Evolutionary conservation across 1,139 yeast genomes (phyloP).

Genomic region (Nakaseomyces sp.): DNA sequence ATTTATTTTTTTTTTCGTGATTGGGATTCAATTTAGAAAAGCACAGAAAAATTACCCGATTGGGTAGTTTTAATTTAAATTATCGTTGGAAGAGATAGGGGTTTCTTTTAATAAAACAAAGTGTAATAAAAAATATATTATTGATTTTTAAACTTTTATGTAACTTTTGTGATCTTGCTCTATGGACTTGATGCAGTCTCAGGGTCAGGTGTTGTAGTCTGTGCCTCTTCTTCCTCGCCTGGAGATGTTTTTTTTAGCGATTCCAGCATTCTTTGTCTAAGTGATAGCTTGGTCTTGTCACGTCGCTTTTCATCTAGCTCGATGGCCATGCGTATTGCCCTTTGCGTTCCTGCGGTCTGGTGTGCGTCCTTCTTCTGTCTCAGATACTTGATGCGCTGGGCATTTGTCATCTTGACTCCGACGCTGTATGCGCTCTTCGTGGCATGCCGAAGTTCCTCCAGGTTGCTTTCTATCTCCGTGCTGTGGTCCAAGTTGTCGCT

Average conservation of each 20-base stretch:
- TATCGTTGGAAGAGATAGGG: too few relatives aligned
- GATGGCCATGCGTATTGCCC: constrained; percentile 1
- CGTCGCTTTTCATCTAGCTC: constrained; percentile 1
- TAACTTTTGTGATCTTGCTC: too few relatives aligned
- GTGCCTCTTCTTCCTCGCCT: neutral
- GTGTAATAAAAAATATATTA: too few relatives aligned
- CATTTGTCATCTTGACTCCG: constrained; percentile 1
- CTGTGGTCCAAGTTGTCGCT: constrained; percentile 6
- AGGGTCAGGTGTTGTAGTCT: neutral
- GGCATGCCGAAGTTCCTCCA: neutral
- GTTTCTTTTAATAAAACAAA: too few relatives aligned
- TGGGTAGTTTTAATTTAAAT: too few relatives aligned
- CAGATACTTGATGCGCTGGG: neutral
- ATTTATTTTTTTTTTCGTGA: too few relatives aligned
- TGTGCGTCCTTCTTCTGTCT: constrained; percentile 1
- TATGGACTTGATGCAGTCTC: neutral
- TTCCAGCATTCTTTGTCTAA: constrained; percentile 1
- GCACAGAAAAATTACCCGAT: too few relatives aligned
- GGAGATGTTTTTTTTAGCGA: neutral
- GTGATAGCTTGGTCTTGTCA: neutral
- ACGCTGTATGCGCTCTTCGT: neutral
- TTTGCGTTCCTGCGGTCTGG: neutral
- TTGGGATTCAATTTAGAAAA: too few relatives aligned
- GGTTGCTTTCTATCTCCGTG: neutral
- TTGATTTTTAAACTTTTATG: too few relatives aligned